Evolutionary conservation across 352 stramenopile species (phyloP).

Genomic region (Globisporangium yorkense): DNA sequence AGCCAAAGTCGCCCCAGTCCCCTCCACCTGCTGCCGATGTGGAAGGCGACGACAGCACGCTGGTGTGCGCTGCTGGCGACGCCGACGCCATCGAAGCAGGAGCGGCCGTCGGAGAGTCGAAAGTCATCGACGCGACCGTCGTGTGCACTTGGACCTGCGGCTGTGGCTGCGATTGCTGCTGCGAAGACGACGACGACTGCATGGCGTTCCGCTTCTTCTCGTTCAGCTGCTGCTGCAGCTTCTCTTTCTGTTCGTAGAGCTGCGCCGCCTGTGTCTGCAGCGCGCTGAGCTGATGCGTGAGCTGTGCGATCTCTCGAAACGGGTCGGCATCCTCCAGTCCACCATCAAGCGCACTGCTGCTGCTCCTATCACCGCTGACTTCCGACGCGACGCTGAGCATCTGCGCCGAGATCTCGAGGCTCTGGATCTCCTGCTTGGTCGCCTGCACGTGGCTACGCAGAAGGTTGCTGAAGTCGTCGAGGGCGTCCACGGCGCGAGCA

Average conservation of each 20-base stretch:
- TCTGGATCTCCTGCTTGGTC: constrained; percentile 63
- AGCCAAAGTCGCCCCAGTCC: constrained; percentile 2
- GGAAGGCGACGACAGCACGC: neutral
- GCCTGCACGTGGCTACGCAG: constrained; percentile 41
- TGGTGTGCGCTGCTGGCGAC: neutral
- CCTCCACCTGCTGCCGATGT: neutral
- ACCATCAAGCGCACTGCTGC: constrained; percentile 1
- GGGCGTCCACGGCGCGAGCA: constrained; percentile 32
- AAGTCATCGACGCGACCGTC: too few relatives aligned
- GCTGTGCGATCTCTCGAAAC: constrained; percentile 19
- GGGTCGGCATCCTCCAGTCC: constrained; percentile 15
- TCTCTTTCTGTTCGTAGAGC: constrained; percentile 19
- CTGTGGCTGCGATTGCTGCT: neutral
- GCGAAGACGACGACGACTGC: too few relatives aligned
- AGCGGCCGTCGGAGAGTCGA: too few relatives aligned
- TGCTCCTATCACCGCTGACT: neutral
- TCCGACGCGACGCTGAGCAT: constrained; percentile 53
- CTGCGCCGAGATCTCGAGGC: constrained; percentile 52
- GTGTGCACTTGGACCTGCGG: too few relatives aligned
- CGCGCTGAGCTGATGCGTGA: constrained; percentile 42
- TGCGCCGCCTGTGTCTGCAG: constrained; percentile 38
- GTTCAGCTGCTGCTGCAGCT: constrained; percentile 17
- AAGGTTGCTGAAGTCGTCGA: constrained; percentile 55
- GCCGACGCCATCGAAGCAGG: neutral
- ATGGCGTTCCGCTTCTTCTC: constrained; percentile 4